A percentile compares a stretch with the other conserved stretches of the same genome.
phyloP scores from a whole-genome alignment of 768 basidiomycete genomes.

The Agaricus subrufescens region DNA sequence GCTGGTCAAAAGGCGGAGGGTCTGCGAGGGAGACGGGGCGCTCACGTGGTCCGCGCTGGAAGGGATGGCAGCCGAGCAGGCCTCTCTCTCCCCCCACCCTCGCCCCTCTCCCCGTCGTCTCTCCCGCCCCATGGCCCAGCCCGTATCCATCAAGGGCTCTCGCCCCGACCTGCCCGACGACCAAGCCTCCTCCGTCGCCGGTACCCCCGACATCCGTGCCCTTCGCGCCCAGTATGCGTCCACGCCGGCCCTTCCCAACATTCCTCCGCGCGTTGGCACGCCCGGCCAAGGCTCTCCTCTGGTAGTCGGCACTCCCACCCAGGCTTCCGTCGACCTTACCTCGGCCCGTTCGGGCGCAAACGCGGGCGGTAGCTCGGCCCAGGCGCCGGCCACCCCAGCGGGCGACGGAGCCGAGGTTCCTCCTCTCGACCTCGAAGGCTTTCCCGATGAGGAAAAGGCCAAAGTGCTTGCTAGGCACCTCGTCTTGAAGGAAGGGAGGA shows the following conservation, averaged over 20 bases:
- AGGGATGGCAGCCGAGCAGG: neutral
- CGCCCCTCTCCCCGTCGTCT: neutral
- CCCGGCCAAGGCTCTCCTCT: conserved; percentile 15
- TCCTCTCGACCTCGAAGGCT: conserved; percentile 45
- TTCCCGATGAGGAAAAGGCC: conserved; percentile 82
- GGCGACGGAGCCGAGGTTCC: conserved; percentile 24
- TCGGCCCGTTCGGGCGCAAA: neutral
- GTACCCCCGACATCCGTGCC: conserved; percentile 61
- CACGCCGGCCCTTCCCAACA: conserved; percentile 54
- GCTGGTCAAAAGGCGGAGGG: no score
- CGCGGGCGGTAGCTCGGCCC: conserved; percentile 27
- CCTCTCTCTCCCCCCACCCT: no score
- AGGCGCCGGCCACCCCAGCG: conserved; percentile 4
- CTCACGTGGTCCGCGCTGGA: neutral
- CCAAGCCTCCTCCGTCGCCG: conserved; percentile 29
- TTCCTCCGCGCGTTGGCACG: conserved; percentile 36
- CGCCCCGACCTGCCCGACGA: conserved; percentile 17
- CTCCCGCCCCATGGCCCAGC: conserved; percentile 40
- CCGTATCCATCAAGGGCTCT: conserved; percentile 43
- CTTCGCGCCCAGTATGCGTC: conserved; percentile 63
- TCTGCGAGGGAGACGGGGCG: neutral
- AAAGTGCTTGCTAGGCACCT: conserved; percentile 78
- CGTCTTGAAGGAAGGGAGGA: conserved; percentile 68
- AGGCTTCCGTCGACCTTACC: conserved; percentile 14
- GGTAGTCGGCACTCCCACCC: conserved; percentile 5